Evolutionary conservation across 1,284 basidiomycete species (phyloP).

Genomic region (Tilletia caries): DNA sequence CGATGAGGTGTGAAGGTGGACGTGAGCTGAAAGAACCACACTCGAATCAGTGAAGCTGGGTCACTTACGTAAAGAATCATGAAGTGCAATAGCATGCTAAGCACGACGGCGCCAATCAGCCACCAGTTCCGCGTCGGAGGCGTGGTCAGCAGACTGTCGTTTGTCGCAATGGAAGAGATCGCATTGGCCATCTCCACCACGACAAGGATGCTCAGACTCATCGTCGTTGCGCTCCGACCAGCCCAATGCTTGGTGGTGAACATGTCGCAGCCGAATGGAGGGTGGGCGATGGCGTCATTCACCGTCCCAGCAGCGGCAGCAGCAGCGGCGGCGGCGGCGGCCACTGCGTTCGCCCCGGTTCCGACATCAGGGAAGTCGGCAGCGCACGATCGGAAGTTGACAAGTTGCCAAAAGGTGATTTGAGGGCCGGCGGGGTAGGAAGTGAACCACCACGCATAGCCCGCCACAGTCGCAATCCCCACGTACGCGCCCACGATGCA

Average conservation of each 20-base stretch:
- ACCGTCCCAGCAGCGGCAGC: background rate
- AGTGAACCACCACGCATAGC: conserved; percentile 16
- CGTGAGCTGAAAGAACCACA: background rate
- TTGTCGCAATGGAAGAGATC: conserved; percentile 95
- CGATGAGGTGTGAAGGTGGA: background rate
- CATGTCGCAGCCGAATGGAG: conserved; percentile 76
- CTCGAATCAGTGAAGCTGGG: too few species aligned
- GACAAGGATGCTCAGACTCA: conserved; percentile 89
- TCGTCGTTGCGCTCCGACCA: conserved; percentile 76
- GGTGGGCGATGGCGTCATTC: background rate
- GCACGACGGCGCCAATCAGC: conserved; percentile 54
- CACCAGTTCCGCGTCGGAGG: conserved; percentile 84
- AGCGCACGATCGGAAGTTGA: conserved; percentile 67
- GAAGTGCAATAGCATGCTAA: conserved; percentile 17
- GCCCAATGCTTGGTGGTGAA: conserved; percentile 76
- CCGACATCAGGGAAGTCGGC: conserved; percentile 71
- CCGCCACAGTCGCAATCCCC: conserved; percentile 15
- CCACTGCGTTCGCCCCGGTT: background rate
- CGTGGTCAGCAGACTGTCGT: conserved; percentile 81
- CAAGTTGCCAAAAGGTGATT: conserved; percentile 14
- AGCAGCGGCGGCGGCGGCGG: conserved; percentile 39
- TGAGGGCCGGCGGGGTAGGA: conserved; percentile 13
- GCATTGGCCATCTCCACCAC: conserved; percentile 99
- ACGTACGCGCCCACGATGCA: conserved; percentile 16
- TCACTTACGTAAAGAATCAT: conserved; percentile 16